A percentile compares a stretch with the other conserved stretches of the same genome.
These are phyloP conservation scores for Poa pratensis DNA, from an alignment of 176 grass and related monocot species.

Conservation along the genomic window DNA sequence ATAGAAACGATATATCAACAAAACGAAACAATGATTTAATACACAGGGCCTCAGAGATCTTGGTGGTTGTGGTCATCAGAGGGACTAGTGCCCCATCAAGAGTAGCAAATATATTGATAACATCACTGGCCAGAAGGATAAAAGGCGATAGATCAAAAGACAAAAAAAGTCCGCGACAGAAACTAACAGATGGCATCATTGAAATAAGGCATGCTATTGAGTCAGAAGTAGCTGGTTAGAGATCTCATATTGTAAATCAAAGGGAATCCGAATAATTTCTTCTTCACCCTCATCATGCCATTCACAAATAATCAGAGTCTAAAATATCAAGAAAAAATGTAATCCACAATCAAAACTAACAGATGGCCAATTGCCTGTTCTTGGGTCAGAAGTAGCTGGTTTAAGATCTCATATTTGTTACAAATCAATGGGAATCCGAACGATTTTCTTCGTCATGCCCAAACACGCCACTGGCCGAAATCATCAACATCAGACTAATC, in stretches of 20 bases:
- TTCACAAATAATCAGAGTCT: too few species aligned
- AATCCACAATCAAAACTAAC: not conserved
- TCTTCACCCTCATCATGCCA: constrained; percentile 38
- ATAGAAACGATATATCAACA: not conserved
- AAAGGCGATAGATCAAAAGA: too few species aligned
- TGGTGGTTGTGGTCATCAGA: constrained; percentile 66
- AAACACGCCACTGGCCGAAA: not conserved
- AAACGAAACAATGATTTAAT: not conserved
- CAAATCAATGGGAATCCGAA: constrained; percentile 63
- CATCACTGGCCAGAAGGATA: constrained; percentile 28
- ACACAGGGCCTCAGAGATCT: constrained; percentile 60
- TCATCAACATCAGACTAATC: not conserved
- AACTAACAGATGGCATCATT: not conserved
- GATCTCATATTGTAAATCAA: constrained; percentile 57
- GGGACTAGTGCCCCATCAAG: constrained; percentile 39
- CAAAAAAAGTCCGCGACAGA: not conserved
- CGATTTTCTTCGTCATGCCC: constrained; percentile 55
- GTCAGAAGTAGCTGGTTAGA: constrained; percentile 66
- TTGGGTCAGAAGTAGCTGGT: constrained; percentile 66
- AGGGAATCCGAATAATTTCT: constrained; percentile 63
- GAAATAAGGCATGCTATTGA: not conserved
- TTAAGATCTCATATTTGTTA: constrained; percentile 43
- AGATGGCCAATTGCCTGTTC: not conserved
- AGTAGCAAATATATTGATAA: constrained; percentile 69
- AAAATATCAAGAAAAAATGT: not conserved